phyloP scores from a whole-genome alignment of 225 moss, liverwort and hornwort species.

The Pseudisothecium myosuroides region DNA sequence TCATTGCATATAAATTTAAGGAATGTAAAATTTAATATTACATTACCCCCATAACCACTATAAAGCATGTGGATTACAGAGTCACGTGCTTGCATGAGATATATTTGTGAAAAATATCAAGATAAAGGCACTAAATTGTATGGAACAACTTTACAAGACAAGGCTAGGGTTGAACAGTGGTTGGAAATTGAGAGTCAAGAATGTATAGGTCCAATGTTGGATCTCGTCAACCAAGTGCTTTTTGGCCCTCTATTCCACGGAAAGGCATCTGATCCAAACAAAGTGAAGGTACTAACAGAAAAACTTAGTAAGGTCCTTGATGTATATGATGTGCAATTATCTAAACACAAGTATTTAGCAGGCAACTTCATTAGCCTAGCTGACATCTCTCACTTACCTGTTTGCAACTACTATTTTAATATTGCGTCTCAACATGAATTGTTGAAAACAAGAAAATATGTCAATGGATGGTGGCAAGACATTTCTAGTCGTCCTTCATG shows the following conservation, averaged over 20 bases:
- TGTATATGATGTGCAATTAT: constrained; percentile 28
- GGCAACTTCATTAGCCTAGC: constrained; percentile 47
- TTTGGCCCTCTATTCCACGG: constrained; percentile 6
- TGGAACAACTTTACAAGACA: constrained; percentile 10
- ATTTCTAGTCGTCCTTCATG: constrained; percentile 36
- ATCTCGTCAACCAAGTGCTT: constrained; percentile 6
- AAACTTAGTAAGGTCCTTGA: constrained; percentile 30
- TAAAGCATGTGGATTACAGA: neutral
- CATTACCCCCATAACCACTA: neutral
- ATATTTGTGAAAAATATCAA: constrained; percentile 24
- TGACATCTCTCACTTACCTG: constrained; percentile 34
- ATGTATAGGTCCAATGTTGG: neutral
- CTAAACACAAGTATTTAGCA: constrained; percentile 37
- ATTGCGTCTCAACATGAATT: neutral
- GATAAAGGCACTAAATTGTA: constrained; percentile 26
- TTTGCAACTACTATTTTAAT: constrained; percentile 25
- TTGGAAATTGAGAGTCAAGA: constrained; percentile 45
- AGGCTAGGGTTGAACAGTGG: constrained; percentile 44
- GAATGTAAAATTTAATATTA: neutral
- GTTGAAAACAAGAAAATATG: constrained; percentile 14
- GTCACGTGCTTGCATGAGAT: constrained; percentile 35
- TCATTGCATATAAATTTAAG: rapidly evolving
- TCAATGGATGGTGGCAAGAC: constrained; percentile 53
- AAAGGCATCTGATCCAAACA: neutral
- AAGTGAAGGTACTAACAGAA: neutral